Base-by-base conservation (phyloP, 345 rosid genomes). In the Camelina neglecta region DNA sequence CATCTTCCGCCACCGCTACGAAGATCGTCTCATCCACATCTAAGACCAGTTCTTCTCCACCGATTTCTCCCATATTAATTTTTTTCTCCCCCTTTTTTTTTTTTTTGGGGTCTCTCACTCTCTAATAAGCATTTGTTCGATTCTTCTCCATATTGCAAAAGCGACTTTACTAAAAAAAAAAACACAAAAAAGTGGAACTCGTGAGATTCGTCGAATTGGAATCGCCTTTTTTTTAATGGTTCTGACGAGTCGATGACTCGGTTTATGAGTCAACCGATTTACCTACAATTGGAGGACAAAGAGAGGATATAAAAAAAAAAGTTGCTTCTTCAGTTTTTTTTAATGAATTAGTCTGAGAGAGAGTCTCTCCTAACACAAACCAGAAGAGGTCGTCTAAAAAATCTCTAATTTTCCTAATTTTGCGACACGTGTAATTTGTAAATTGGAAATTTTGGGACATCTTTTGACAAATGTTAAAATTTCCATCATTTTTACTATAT, bases 1-100 rank as follows among this genome's bases (percentile, higher is more conserved):
- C 82, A 36, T 85, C 85, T 69, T 85, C 85, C 59, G 94, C 90
- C 75, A 93, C 93, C 42, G 96, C 96, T 26, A 91, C 94, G 61
- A 84, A 91, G 62, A 93, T 84, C 53, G 86, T 86, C 67, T 89
- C 91, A 54, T 84, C 92, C 63, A 69, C 83, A 65, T 81, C 85
- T 66, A 45, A 75, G 7, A n/a, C 80, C 20, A 44, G 10, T 13
- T 79, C 76, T 3, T 72, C 81, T 56, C 67, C 84, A 49, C 65
- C 62, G 72, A 51, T 76, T 47, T 77, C 83, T 72, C 72, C 89
- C 90, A 85, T 62, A 41, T 83, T 29, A 29, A 29, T 0, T 29
- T 62, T 62, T 77, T 21, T 35, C 8, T 24, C 42, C 64, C 1
- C 7, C 11, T 26, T n/a, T 86, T 69, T 65, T 5, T 29, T 29